Percentiles rank a stretch among this genome's conserved stretches.
phyloP scores from a whole-genome alignment of 345 rosid genomes.

The Hypericum androsaemum region DNA sequence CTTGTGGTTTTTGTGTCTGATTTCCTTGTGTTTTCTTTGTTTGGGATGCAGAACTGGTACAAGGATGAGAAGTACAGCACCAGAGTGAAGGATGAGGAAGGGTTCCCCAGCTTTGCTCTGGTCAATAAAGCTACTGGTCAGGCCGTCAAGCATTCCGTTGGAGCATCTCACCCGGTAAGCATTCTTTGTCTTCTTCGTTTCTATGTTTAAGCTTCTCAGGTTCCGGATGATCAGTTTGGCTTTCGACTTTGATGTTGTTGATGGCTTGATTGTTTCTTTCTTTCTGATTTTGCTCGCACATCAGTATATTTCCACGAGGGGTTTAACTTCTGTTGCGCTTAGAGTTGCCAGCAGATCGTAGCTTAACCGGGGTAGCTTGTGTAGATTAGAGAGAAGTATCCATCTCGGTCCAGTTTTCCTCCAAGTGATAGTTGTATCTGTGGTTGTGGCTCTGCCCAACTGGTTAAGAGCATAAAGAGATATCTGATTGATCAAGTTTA shows the following conservation, averaged over 20 bases:
- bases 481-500: too few relatives aligned
- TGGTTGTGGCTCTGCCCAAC: too few relatives aligned
- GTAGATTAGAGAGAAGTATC: too few relatives aligned
- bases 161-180: slow-evolving; percentile 76
- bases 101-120: slow-evolving; percentile 66
- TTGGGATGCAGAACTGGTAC: slow-evolving; percentile 57
- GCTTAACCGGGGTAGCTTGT: too few relatives aligned
- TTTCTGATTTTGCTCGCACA: too few relatives aligned
- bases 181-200: not conserved
- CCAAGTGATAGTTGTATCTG: too few relatives aligned
- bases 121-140: slow-evolving; percentile 81
- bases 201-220: not conserved
- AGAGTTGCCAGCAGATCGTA: too few relatives aligned
- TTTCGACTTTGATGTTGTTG: not conserved
- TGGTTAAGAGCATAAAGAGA: too few relatives aligned
- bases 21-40: not conserved
- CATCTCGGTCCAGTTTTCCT: too few relatives aligned
- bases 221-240: not conserved
- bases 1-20: not conserved
- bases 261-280: too few relatives aligned
- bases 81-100: slow-evolving; percentile 70
- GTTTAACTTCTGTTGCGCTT: too few relatives aligned
- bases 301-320: too few relatives aligned
- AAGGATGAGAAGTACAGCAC: slow-evolving; percentile 83
- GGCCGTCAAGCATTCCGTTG: slow-evolving; percentile 76